These are phyloP conservation scores for Suhomyces wounanorum DNA, from an alignment of 1,139 yeast genomes.

Conservation along the genomic window DNA sequence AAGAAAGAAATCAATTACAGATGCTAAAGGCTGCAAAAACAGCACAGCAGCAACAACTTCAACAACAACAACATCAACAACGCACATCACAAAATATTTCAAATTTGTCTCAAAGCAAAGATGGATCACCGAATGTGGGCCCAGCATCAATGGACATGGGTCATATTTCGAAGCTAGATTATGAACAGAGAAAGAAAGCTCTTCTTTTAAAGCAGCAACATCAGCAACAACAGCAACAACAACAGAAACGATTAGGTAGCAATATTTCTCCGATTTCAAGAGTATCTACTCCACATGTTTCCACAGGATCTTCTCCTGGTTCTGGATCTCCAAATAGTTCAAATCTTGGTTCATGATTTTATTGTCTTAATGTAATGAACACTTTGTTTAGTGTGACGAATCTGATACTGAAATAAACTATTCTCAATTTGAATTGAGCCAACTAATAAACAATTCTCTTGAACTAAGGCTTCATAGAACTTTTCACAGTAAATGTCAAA, in stretches of 20 bases:
- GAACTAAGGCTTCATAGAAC: too few relatives aligned
- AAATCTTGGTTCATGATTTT: not conserved
- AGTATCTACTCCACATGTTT: constrained; percentile 9
- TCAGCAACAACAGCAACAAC: constrained; percentile 13
- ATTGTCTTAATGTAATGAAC: too few relatives aligned
- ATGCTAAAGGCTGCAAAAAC: constrained; percentile 39
- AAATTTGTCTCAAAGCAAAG: constrained; percentile 11
- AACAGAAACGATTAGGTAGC: constrained; percentile 10
- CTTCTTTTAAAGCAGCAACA: constrained; percentile 26
- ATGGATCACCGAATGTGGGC: constrained; percentile 8
- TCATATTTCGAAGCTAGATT: constrained; percentile 29
- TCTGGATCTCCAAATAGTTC: constrained; percentile 1
- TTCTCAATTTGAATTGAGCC: too few relatives aligned
- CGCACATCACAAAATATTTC: not conserved
- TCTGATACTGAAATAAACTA: too few relatives aligned
- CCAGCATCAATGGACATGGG: constrained; percentile 22
- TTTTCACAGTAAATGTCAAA: too few relatives aligned
- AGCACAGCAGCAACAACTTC: constrained; percentile 31
- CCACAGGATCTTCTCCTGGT: constrained; percentile 12
- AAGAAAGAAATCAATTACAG: constrained; percentile 40
- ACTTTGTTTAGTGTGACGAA: too few relatives aligned
- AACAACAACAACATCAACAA: constrained; percentile 20
- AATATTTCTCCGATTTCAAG: constrained; percentile 13
- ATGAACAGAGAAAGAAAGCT: constrained; percentile 31
- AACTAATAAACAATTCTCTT: too few relatives aligned